phyloP scores from a whole-genome alignment of 2,329 filamentous ascomycete genomes.

The Helicocarpus griseus region DNA sequence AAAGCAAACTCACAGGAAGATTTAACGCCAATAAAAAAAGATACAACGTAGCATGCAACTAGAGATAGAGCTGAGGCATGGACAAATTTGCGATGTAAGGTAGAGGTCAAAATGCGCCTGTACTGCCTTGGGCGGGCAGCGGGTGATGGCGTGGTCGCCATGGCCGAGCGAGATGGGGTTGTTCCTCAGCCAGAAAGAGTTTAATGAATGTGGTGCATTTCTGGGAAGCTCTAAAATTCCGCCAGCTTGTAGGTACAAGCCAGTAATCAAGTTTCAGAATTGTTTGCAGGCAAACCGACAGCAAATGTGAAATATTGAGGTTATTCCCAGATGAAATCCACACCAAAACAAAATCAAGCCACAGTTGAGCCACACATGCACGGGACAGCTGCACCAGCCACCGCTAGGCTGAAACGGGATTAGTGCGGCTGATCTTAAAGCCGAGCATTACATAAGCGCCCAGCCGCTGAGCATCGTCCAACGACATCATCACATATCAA shows the following conservation, averaged over 20 bases:
- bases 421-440: background rate
- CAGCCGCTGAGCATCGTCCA: background rate
- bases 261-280: background rate
- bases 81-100: constrained; percentile 77
- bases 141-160: constrained; percentile 18
- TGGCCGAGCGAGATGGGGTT: constrained; percentile 15
- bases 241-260: background rate
- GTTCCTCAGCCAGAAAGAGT: background rate
- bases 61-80: constrained; percentile 63
- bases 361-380: constrained; percentile 5
- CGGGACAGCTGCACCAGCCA: constrained; percentile 21
- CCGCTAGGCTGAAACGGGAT: background rate
- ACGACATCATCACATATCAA: background rate
- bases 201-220: background rate
- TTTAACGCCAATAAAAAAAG: constrained; percentile 60
- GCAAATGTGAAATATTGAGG: background rate
- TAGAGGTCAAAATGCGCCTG: constrained; percentile 83
- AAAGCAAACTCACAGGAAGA: constrained; percentile 51
- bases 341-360: constrained; percentile 22
- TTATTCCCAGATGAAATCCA: constrained; percentile 11
- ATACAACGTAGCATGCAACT: constrained; percentile 61
- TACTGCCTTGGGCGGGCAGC: constrained; percentile 44
- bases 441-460: background rate
- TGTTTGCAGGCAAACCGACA: background rate
- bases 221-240: background rate